These are phyloP conservation scores for Carex arenaria DNA, from an alignment of 202 grass and related monocot species.

Conservation along the genomic window DNA sequence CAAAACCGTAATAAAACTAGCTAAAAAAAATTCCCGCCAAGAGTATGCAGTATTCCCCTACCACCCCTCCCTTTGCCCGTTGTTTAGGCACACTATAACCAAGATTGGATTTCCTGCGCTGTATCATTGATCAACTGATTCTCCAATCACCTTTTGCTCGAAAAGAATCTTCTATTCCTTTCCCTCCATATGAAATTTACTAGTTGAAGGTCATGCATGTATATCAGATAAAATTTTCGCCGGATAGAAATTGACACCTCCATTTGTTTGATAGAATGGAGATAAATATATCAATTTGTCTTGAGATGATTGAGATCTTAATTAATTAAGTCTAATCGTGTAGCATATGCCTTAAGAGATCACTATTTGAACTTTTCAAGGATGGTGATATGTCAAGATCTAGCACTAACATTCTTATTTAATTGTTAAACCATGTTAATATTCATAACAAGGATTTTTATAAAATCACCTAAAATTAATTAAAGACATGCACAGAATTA, in stretches of 20 bases:
- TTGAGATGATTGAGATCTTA: not conserved
- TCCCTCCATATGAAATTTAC: too few relatives aligned
- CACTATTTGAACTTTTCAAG: slow-evolving; percentile 21
- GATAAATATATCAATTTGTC: not conserved
- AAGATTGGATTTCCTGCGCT: too few relatives aligned
- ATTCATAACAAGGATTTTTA: not conserved
- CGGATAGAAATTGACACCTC: not conserved
- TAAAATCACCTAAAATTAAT: not conserved
- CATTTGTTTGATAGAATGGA: not conserved
- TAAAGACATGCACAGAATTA: not conserved
- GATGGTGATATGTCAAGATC: slow-evolving; percentile 7
- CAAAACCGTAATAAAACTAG: too few relatives aligned
- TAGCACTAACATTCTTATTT: not conserved
- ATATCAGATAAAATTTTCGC: not conserved
- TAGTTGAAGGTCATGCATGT: not conserved
- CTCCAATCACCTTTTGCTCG: too few relatives aligned
- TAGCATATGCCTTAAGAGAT: not conserved
- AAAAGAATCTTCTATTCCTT: too few relatives aligned
- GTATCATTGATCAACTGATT: too few relatives aligned
- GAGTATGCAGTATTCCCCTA: too few relatives aligned
- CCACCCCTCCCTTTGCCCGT: too few relatives aligned
- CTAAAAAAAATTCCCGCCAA: too few relatives aligned
- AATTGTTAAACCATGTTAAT: not conserved
- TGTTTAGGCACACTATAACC: too few relatives aligned
- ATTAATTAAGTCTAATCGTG: not conserved